Evolutionary conservation across 2,329 filamentous ascomycete genomes (phyloP).

Genomic region (Phyllosticta ampelicida): DNA sequence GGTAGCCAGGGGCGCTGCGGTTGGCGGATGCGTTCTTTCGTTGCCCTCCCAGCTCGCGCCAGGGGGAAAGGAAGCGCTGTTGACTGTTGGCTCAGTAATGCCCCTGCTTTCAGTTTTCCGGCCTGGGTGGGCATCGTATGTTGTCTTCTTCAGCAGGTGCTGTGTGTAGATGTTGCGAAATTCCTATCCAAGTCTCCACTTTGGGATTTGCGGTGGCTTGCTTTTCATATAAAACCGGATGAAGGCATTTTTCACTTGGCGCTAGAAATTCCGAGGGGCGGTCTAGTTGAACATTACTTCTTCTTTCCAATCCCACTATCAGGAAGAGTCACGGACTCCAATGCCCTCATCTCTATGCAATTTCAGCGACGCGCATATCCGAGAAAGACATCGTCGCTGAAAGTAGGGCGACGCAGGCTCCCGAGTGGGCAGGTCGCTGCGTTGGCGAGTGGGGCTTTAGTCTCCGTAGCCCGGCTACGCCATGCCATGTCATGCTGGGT

Average conservation of each 20-base stretch:
- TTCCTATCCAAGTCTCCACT: neutral
- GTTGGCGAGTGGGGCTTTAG: neutral
- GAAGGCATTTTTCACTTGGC: neutral
- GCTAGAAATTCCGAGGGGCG: neutral
- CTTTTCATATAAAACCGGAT: neutral
- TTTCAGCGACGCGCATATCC: neutral
- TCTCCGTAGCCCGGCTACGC: neutral
- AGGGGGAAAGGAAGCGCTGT: neutral
- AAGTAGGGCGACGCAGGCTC: neutral
- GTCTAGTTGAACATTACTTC: neutral
- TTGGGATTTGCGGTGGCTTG: neutral
- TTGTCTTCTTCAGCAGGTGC: neutral
- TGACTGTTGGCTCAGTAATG: too few species aligned
- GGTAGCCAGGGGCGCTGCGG: neutral
- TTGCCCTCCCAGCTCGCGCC: neutral
- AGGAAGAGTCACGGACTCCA: too few species aligned
- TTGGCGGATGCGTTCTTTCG: neutral
- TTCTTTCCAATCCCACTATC: neutral
- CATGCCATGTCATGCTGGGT: neutral
- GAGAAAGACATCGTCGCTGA: neutral
- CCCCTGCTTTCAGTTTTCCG: too few species aligned
- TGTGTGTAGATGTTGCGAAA: neutral
- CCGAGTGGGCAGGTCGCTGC: neutral
- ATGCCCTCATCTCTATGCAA: too few species aligned
- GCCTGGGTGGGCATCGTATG: neutral